phyloP scores from a whole-genome alignment of 2,329 filamentous ascomycete species.

The Talaromyces piceae region DNA sequence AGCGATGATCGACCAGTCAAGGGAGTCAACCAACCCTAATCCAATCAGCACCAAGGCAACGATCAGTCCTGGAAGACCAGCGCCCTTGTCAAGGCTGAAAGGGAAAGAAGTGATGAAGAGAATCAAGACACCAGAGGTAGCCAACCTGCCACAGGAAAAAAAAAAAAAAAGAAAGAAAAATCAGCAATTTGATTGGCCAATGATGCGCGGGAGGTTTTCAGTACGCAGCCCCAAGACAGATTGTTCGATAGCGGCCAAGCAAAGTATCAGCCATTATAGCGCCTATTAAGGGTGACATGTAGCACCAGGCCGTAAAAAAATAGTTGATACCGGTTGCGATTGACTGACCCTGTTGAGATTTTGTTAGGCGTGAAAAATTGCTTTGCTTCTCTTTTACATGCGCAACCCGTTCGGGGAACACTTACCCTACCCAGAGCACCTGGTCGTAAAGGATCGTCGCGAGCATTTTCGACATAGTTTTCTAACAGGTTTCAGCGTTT shows the following conservation, averaged over 20 bases:
- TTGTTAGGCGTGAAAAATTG: neutral
- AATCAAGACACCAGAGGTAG: neutral
- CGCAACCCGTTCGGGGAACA: neutral
- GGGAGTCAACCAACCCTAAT: neutral
- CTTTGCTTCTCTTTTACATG: neutral
- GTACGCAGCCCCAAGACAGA: neutral
- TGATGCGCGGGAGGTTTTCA: neutral
- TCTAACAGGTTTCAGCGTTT: neutral
- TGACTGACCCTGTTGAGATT: neutral
- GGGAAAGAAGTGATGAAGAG: neutral
- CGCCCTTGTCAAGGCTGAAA: neutral
- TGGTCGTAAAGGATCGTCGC: neutral
- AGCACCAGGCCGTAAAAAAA: neutral
- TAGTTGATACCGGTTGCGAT: neutral
- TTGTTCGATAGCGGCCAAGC: neutral
- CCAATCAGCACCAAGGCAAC: slow-evolving; percentile 2
- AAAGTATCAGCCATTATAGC: neutral
- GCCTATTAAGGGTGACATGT: slow-evolving; percentile 1
- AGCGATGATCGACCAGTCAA: neutral
- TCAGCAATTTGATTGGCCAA: neutral
- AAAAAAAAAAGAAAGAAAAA: too few relatives aligned
- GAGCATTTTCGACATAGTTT: neutral
- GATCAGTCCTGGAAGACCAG: neutral
- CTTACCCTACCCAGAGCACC: slow-evolving; percentile 1
- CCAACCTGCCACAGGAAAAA: neutral